phyloP scores from a whole-genome alignment of 306 rosid species.

The Cucumis melo region DNA sequence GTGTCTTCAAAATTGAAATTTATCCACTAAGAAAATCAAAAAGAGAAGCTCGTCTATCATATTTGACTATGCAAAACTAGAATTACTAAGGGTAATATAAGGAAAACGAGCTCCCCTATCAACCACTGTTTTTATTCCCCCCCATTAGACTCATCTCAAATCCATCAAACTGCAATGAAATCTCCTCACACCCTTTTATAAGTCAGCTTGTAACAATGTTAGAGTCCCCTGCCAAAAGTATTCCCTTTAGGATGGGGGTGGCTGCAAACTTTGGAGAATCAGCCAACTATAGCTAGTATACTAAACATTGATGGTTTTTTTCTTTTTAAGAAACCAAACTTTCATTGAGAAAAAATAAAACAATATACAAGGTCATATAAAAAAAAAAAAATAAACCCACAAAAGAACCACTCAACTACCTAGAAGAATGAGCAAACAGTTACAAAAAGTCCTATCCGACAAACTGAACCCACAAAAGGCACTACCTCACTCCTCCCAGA shows the following conservation, averaged over 20 bases:
- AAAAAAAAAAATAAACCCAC: no score
- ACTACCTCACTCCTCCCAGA: background rate
- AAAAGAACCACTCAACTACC: no score
- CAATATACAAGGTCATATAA: no score
- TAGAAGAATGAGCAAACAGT: no score
- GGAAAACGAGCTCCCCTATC: background rate
- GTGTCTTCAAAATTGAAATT: background rate
- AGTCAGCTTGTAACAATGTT: background rate
- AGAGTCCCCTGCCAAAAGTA: background rate
- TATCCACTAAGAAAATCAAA: background rate
- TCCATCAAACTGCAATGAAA: background rate
- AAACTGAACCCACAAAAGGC: no score
- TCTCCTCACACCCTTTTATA: background rate
- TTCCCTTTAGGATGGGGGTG: background rate
- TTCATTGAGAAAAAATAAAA: no score
- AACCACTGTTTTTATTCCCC: background rate
- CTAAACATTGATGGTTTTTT: no score
- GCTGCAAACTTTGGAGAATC: background rate
- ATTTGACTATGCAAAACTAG: background rate
- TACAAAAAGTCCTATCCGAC: no score
- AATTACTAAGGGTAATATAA: background rate
- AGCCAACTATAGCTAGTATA: background rate
- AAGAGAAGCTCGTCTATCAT: background rate
- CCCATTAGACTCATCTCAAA: background rate
- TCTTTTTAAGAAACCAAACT: no score